Conservation (phyloP, 441 rosid species). For the Bruguiera hainesii region DNA sequence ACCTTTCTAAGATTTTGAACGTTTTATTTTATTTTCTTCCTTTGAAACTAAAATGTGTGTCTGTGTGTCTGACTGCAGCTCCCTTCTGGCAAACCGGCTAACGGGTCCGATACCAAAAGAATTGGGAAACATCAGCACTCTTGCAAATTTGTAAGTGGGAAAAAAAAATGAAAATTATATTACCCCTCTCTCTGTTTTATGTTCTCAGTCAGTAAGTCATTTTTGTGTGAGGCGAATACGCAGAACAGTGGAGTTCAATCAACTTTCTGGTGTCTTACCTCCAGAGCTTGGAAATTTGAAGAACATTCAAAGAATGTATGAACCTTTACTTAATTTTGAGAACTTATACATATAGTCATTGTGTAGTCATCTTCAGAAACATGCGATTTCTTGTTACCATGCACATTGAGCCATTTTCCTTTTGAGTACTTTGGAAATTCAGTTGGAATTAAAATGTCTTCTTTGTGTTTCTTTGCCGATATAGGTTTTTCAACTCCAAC, state of each 20-base stretch:
- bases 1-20: not conserved
- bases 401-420: not conserved
- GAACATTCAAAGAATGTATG: slow-evolving; percentile 38
- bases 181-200: not conserved
- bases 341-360: not conserved
- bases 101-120: slow-evolving; percentile 55
- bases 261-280: slow-evolving; percentile 35
- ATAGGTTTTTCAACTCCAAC: slow-evolving; percentile 50
- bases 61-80: slow-evolving; percentile 26
- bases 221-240: not conserved
- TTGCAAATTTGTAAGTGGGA: slow-evolving; percentile 35
- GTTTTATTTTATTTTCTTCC: not conserved
- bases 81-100: slow-evolving; percentile 48
- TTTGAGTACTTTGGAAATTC: no score
- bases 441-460: no score
- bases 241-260: slow-evolving; percentile 45
- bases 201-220: not conserved
- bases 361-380: not conserved
- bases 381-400: not conserved
- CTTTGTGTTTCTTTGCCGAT: slow-evolving; percentile 12
- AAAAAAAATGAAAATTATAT: no score
- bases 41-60: not conserved
- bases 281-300: slow-evolving; percentile 44
- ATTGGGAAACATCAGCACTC: slow-evolving; percentile 44
- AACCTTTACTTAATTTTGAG: not conserved